Evolutionary conservation across 139 green algal genomes (phyloP).

Genomic region (Eudorina sp.): DNA sequence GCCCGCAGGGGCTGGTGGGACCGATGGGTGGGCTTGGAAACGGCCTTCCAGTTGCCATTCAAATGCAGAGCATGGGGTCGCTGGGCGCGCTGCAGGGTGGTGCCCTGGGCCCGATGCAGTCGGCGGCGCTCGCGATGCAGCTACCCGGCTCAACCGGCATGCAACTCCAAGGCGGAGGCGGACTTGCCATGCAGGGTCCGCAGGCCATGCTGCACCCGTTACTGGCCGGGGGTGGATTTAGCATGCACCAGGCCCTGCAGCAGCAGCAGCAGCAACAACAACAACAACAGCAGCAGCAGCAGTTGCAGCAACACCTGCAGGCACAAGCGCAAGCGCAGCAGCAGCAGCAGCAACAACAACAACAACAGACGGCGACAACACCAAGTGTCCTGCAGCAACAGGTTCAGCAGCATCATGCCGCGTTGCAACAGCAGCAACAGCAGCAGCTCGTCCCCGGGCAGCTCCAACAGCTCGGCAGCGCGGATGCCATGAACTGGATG

Average conservation of each 20-base stretch:
- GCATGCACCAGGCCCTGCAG: constrained; percentile 40
- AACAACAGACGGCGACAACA: not conserved
- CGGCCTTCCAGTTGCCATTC: not conserved
- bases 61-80: not conserved
- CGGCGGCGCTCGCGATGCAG: not conserved
- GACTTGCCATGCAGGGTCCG: not conserved
- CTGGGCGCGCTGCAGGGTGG: constrained; percentile 19
- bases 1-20: not conserved
- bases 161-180: not conserved
- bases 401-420: constrained; percentile 18
- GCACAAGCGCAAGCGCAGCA: not conserved
- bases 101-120: not conserved
- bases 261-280: constrained; percentile 39
- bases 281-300: constrained; percentile 40
- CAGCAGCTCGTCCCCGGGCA: not conserved
- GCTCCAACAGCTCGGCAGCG: not conserved
- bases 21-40: not conserved
- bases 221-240: constrained; percentile 23
- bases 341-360: not conserved
- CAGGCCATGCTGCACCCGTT: constrained; percentile 16
- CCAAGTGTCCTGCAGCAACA: constrained; percentile 1
- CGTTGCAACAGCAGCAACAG: constrained; percentile 41
- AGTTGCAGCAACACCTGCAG: constrained; percentile 18
- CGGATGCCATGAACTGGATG: not conserved
- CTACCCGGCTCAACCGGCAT: not conserved